Evolutionary conservation across 1,284 basidiomycete species (phyloP), one percentile per base, ranked within the genome.

Genomic region (Pterulicium gracile): DNA sequence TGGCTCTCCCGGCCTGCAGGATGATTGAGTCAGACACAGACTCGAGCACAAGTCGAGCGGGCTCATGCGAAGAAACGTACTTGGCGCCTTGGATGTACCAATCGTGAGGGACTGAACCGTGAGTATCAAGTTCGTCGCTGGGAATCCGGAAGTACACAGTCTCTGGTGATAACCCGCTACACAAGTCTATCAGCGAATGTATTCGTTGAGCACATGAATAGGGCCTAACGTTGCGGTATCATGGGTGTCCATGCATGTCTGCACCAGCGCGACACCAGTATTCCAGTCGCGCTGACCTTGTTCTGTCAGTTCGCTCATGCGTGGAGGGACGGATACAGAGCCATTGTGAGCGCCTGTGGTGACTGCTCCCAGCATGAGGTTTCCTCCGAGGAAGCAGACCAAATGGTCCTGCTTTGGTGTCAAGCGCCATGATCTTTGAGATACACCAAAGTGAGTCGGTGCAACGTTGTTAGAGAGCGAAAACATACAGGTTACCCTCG

Each of bases 371-470:
- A 97, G 76, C 73, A 97, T 83, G 54, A 97, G 76, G 1, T 88
- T 87, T 3, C 92, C 93, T 24, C 86, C 92, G 41, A 97, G 67
- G 79, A 97, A 98, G 64, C 94, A 97, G 1, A 91, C 93, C 17
- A 98, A 77, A 61, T 97, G 94, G 61, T 98, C 94, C 67, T 98
- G 94, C 63, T 96, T 95, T 13, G 87, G 85, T 1, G 74, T 68
- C 13, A 87, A 66, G 19, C 72, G 70, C 87, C 86, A 91, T 45
- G 66, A 62, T 22, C 85, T 88, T 54, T 12, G 24, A 19, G n/a
- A 32, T 32, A 7, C 7, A 32, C n/a, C 10, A 32, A n/a, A 10
- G 21, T 36, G 44, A 50, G 48, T 45, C 53, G 49, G 34, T 51
- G 42, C 49, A 32, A 43, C 3, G 41, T 36, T 10, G 34, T 20